Percentiles rank a stretch among this genome's conserved stretches.
Evolutionary conservation across 2,329 filamentous ascomycete species (phyloP).

Genomic region (Calonectria pteridis): DNA sequence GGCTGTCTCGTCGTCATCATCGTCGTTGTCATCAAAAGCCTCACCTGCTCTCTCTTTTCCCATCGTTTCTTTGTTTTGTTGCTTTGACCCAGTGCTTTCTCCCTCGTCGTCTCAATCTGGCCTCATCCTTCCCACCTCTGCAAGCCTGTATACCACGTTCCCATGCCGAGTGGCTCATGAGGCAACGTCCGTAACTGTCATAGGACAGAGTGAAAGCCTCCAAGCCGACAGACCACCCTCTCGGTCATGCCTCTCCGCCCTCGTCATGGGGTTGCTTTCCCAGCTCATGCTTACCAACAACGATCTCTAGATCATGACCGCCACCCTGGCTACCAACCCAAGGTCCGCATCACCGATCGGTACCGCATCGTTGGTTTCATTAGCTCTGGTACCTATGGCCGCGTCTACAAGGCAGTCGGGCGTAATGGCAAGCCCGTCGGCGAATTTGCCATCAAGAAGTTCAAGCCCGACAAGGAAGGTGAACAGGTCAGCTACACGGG

Average conservation of each 20-base stretch:
- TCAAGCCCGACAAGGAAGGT: slow-evolving; percentile 98
- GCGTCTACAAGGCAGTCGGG: slow-evolving; percentile 94
- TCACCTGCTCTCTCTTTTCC: neutral
- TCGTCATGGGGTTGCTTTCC: slow-evolving; percentile 46
- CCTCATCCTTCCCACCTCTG: neutral
- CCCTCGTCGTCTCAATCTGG: slow-evolving; percentile 13
- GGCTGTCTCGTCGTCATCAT: slow-evolving; percentile 13
- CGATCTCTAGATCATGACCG: slow-evolving; percentile 64
- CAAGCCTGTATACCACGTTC: neutral
- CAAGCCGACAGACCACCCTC: neutral
- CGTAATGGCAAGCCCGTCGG: slow-evolving; percentile 65
- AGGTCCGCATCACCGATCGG: slow-evolving; percentile 89
- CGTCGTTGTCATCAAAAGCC: slow-evolving; percentile 1
- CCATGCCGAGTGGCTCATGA: slow-evolving; percentile 27
- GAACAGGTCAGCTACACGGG: slow-evolving; percentile 95
- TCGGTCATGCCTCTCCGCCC: slow-evolving; percentile 51
- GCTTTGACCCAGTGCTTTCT: slow-evolving; percentile 2
- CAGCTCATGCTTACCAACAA: slow-evolving; percentile 49
- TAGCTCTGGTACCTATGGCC: slow-evolving; percentile 96
- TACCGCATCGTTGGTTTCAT: slow-evolving; percentile 99
- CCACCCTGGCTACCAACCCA: slow-evolving; percentile 73
- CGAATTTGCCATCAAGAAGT: slow-evolving; percentile 99
- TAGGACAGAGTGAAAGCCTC: neutral
- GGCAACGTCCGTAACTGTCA: neutral
- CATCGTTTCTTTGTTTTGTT: neutral